These are phyloP conservation scores for Cyberlindnera mycetangii DNA, from an alignment of 805 yeast species.

Conservation along the genomic window DNA sequence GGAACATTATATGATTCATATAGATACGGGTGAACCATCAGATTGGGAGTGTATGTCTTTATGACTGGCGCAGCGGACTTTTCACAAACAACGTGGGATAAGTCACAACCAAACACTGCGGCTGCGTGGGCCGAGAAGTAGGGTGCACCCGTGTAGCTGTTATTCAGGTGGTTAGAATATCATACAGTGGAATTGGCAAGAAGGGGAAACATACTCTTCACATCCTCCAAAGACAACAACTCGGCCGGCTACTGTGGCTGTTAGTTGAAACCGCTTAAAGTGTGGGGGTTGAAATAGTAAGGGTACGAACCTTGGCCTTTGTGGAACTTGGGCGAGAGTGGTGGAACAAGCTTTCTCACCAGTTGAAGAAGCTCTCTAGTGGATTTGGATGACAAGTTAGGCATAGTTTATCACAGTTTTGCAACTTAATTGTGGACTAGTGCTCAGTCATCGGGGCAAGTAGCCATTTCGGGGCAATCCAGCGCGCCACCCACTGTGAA, in stretches of 20 bases:
- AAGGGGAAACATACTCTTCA: slow-evolving; percentile 52
- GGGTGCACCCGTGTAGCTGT: slow-evolving; percentile 92
- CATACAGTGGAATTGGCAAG: background rate
- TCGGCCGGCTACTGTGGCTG: slow-evolving; percentile 54
- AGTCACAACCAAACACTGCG: slow-evolving; percentile 81
- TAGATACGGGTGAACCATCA: slow-evolving; percentile 94
- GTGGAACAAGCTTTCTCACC: slow-evolving; percentile 66
- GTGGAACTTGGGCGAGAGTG: slow-evolving; percentile 64
- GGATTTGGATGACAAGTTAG: slow-evolving; percentile 13
- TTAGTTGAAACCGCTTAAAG: slow-evolving; percentile 45
- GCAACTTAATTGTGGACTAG: no score
- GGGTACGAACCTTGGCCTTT: slow-evolving; percentile 69
- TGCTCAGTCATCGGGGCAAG: no score
- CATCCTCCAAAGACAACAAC: slow-evolving; percentile 90
- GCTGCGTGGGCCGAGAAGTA: slow-evolving; percentile 85
- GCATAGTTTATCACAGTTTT: slow-evolving; percentile 9
- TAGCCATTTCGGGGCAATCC: no score
- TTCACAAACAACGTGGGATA: slow-evolving; percentile 89
- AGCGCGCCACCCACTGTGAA: no score
- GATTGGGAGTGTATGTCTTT: slow-evolving; percentile 84
- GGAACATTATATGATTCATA: slow-evolving; percentile 38
- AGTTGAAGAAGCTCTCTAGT: slow-evolving; percentile 43
- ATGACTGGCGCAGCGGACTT: slow-evolving; percentile 72
- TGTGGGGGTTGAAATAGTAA: slow-evolving; percentile 3
- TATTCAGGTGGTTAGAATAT: slow-evolving; percentile 6